A percentile compares a stretch with the other conserved stretches of the same genome.
These are phyloP conservation scores for Gloeostereum incarnatum DNA, from an alignment of 768 basidiomycete genomes.

Conservation along the genomic window DNA sequence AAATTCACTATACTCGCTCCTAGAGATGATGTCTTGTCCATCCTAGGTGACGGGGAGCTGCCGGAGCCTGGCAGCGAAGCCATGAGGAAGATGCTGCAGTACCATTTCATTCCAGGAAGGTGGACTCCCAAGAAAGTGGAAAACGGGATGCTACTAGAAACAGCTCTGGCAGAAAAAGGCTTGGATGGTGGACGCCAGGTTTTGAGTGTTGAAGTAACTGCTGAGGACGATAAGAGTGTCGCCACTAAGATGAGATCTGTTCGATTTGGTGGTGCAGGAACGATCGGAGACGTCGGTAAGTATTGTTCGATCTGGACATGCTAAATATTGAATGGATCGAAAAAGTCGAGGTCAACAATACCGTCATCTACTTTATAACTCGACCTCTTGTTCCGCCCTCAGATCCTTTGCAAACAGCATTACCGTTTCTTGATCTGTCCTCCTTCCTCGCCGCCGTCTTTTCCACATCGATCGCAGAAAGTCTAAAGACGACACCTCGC, in stretches of 20 bases:
- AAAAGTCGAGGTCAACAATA: conserved; percentile 66
- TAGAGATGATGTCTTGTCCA: conserved; percentile 69
- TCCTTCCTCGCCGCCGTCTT: conserved; percentile 87
- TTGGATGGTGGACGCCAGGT: conserved; percentile 65
- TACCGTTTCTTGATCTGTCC: conserved; percentile 80
- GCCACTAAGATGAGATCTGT: conserved; percentile 48
- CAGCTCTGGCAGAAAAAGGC: conserved; percentile 65
- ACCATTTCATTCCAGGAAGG: conserved; percentile 86
- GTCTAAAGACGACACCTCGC: conserved; percentile 50
- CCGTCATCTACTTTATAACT: conserved; percentile 84
- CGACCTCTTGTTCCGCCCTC: conserved; percentile 75
- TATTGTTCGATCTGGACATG: conserved; percentile 3
- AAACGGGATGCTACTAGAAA: conserved; percentile 71
- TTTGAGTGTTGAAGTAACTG: conserved; percentile 53
- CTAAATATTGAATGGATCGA: neutral
- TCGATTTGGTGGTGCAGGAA: conserved; percentile 75
- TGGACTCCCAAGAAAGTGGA: conserved; percentile 64
- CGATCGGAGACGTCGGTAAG: conserved; percentile 72
- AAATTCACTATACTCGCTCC: conserved; percentile 90
- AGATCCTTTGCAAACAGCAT: conserved; percentile 71
- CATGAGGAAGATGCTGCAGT: conserved; percentile 65
- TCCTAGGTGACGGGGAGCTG: conserved; percentile 42
- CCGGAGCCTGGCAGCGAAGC: conserved; percentile 61
- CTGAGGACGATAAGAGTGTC: conserved; percentile 34
- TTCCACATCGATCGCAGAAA: conserved; percentile 74